Base-by-base conservation (phyloP, 495 filamentous ascomycete genomes). In the Annulohypoxylon bovei region DNA sequence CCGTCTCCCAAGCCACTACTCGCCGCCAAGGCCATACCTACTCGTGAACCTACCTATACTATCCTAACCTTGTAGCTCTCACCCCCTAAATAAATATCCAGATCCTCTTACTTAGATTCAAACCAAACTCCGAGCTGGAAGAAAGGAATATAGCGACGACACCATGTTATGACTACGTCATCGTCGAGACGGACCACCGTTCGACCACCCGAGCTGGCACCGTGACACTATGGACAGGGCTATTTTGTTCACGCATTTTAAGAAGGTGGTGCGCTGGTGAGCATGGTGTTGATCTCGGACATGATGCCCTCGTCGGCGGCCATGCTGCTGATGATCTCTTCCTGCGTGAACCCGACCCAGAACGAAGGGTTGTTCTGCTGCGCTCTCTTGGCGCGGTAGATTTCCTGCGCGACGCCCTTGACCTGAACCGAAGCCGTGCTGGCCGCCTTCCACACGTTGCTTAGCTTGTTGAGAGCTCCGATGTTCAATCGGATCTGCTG, bases 401-500 rank as follows among this genome's bases (percentile, higher is more conserved):
- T 88, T 59, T 90, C 88, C 73, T 88, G 84, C 14, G 90, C 90
- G n/a, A 91, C 88, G 9, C 85, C 85, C 68, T 85, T 86, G 28
- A 97, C 92, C 77, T 95, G 92, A 16, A 84, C 83, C 77, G 93
- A 88, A 8, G 93, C 91, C 7, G 82, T 86, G 32, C 84, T 85
- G 4, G 93, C 93, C 22, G 93, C 89, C 35, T 90, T 88, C 94
- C 94, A 97, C 5, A 92, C 88, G 39, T 84, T 81, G 62, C 85
- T 89, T 4, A 96, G 79, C 4, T 88, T 87, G 74, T 90, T 92
- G 68, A 97, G 88, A 3, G 91, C 92, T 32, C 93, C 94, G 46
- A 93, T 92, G 66, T 92, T 93, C 25, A 97, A 86, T 0, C 89
- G 87, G 57, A 95, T 91, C 61, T 87, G 89, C 77, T 93, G 91